These are phyloP conservation scores for Pythium phragmiticola DNA, from an alignment of 352 stramenopile species.

Conservation along the genomic window DNA sequence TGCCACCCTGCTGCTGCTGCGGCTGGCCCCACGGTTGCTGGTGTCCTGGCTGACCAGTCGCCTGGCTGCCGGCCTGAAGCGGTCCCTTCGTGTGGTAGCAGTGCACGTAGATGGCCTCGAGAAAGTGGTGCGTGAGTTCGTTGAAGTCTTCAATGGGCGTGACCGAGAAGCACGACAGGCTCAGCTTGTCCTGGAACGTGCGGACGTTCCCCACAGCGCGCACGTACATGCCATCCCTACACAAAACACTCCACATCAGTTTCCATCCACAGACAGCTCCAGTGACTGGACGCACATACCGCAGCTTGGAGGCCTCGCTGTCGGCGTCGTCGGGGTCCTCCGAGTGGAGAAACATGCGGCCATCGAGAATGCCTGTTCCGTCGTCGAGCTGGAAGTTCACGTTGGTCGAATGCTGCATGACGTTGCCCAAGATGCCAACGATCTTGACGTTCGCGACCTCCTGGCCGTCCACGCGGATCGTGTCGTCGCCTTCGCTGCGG, in stretches of 20 bases:
- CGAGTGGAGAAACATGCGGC: constrained; percentile 90
- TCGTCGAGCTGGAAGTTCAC: constrained; percentile 94
- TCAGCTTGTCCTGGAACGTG: constrained; percentile 89
- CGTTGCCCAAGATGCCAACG: constrained; percentile 78
- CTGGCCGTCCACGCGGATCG: constrained; percentile 84
- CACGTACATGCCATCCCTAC: constrained; percentile 88
- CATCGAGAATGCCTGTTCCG: constrained; percentile 90
- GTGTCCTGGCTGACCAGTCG: constrained; percentile 11
- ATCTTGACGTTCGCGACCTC: constrained; percentile 89
- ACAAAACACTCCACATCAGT: constrained; percentile 1
- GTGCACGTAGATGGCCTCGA: constrained; percentile 92
- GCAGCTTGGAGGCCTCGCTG: constrained; percentile 50
- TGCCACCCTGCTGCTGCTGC: constrained; percentile 2
- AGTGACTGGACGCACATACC: constrained; percentile 24
- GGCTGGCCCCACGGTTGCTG: constrained; percentile 31
- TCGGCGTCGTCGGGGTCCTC: constrained; percentile 81
- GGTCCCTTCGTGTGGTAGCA: constrained; percentile 81
- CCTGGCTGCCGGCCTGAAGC: constrained; percentile 31
- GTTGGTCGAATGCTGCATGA: constrained; percentile 87
- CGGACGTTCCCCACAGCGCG: constrained; percentile 90
- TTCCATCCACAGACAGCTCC: background rate
- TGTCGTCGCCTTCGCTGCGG: constrained; percentile 57
- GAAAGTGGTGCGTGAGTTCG: constrained; percentile 95
- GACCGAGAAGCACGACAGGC: constrained; percentile 87
- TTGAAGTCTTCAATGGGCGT: constrained; percentile 89